These are phyloP conservation scores for Drosera spatulata DNA, from an alignment of 179 eudicot genomes.

Conservation along the genomic window DNA sequence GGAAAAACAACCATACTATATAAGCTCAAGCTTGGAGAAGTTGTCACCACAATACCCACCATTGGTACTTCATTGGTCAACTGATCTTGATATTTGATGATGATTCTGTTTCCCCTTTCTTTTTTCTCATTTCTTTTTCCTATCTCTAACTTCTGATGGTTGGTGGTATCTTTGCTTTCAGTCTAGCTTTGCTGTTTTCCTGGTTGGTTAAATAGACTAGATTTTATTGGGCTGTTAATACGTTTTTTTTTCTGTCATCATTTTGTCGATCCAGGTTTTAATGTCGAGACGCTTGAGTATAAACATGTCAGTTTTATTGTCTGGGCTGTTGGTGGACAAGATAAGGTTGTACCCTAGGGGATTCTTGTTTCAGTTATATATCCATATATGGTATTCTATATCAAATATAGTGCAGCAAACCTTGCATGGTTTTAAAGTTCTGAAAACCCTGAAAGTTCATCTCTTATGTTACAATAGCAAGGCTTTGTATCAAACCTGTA, in stretches of 20 bases:
- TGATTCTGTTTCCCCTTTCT: neutral
- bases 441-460: too few relatives aligned
- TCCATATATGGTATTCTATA: neutral
- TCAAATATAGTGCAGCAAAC: too few relatives aligned
- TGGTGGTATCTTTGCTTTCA: neutral
- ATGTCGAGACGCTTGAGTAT: conserved; percentile 48
- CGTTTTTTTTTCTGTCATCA: neutral
- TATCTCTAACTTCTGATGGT: neutral
- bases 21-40: conserved; percentile 42
- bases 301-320: conserved; percentile 43
- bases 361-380: neutral
- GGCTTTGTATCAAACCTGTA: too few relatives aligned
- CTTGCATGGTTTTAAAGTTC: too few relatives aligned
- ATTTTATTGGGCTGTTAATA: neutral
- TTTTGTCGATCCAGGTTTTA: conserved; percentile 23
- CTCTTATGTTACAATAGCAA: too few relatives aligned
- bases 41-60: conserved; percentile 40
- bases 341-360: conserved; percentile 20
- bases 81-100: neutral
- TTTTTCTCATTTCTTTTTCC: neutral
- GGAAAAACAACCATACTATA: conserved; percentile 45
- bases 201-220: neutral
- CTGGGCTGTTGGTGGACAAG: conserved; percentile 65
- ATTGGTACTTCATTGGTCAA: conserved; percentile 22
- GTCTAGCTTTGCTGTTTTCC: neutral